Evolutionary conservation across 2,329 filamentous ascomycete genomes (phyloP).

Genomic region (Colletotrichum viniferum): DNA sequence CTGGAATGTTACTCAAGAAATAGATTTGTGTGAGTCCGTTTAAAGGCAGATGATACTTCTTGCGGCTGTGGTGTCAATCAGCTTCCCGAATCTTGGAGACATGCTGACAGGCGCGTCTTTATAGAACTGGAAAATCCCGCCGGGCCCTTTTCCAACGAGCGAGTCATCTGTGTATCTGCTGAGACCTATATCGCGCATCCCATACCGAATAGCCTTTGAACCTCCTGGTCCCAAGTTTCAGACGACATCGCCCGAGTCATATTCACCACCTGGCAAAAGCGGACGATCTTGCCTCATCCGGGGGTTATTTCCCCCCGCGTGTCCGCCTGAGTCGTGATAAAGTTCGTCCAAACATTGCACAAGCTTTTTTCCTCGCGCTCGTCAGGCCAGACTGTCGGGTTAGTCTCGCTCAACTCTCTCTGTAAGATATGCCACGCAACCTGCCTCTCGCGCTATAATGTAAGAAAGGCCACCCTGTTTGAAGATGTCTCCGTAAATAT

Average conservation of each 20-base stretch:
- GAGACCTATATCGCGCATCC: neutral
- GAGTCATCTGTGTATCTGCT: accelerated
- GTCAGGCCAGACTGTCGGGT: neutral
- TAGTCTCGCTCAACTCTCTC: accelerated
- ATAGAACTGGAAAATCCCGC: accelerated
- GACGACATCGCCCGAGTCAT: neutral
- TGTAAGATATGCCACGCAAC: too few species aligned
- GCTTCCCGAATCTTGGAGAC: too few species aligned
- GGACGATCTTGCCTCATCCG: neutral
- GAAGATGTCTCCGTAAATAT: neutral
- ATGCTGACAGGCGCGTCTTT: too few species aligned
- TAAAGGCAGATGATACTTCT: neutral
- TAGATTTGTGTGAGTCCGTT: too few species aligned
- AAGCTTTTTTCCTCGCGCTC: accelerated
- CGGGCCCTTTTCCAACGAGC: neutral
- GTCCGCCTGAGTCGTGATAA: neutral
- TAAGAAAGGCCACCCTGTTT: neutral
- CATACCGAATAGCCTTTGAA: neutral
- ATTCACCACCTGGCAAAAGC: accelerated
- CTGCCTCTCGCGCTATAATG: neutral
- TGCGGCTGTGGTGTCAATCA: neutral
- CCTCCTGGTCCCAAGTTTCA: neutral
- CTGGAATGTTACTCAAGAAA: too few species aligned
- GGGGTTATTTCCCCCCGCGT: neutral
- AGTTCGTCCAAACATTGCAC: neutral